Conservation (phyloP, 2,329 filamentous ascomycete species). For the Cordyceps javanica region DNA sequence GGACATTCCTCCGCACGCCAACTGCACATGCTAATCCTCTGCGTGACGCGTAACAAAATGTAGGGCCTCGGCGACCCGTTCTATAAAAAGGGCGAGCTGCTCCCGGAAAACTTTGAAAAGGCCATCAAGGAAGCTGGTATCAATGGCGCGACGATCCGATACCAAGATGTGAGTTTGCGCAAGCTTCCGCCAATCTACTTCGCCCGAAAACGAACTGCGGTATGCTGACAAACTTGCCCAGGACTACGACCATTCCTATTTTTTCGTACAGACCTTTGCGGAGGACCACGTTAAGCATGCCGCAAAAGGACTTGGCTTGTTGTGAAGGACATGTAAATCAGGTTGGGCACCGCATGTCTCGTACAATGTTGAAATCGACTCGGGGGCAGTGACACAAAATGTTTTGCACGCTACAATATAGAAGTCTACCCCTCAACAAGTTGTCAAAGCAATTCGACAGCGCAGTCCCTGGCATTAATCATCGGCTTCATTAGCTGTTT, state of each 20-base stretch:
- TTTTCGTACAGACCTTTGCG: slow-evolving; percentile 85
- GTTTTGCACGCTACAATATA: not conserved
- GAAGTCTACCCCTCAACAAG: not conserved
- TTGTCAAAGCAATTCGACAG: not conserved
- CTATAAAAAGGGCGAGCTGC: slow-evolving; percentile 86
- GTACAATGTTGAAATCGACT: not conserved
- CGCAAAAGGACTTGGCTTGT: slow-evolving; percentile 64
- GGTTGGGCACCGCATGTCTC: not conserved
- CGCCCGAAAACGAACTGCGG: not conserved
- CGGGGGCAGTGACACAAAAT: no score
- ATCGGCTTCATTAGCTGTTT: not conserved
- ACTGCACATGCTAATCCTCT: not conserved
- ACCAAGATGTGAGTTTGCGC: slow-evolving; percentile 68
- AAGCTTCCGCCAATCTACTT: not conserved
- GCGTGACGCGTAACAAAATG: not conserved
- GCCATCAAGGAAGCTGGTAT: slow-evolving; percentile 73
- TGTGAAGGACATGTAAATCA: slow-evolving; percentile 16
- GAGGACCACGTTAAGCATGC: slow-evolving; percentile 89
- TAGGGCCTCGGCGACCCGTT: slow-evolving; percentile 92
- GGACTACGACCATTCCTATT: slow-evolving; percentile 97
- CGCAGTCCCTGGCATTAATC: not conserved
- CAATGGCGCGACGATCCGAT: slow-evolving; percentile 67
- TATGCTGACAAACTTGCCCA: slow-evolving; percentile 25
- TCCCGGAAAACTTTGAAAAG: slow-evolving; percentile 86
- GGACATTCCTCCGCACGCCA: no score